Conservation (phyloP, 2,329 filamentous ascomycete species). For the Pestalotiopsis fici region DNA sequence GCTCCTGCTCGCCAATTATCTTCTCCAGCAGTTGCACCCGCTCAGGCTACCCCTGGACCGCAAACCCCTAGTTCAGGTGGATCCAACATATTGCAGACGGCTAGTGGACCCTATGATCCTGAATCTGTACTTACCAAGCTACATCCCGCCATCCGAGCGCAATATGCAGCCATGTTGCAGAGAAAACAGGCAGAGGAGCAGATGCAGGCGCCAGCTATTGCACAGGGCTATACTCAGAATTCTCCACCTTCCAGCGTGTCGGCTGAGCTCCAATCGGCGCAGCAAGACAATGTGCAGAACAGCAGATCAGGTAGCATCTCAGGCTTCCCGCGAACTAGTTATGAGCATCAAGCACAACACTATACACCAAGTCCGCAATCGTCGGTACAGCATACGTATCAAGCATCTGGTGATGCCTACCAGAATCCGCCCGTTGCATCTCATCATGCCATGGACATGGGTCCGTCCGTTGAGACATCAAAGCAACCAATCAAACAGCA, state of each 20-base stretch:
- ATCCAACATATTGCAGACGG: conserved; percentile 4
- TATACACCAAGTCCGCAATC: neutral
- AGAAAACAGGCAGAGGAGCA: conserved; percentile 18
- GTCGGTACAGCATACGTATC: neutral
- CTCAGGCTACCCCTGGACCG: neutral
- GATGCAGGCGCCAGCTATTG: conserved; percentile 2
- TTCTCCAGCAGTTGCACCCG: neutral
- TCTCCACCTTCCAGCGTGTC: neutral
- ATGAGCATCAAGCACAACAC: neutral
- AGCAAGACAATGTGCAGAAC: neutral
- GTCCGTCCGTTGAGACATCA: neutral
- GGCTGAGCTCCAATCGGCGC: neutral
- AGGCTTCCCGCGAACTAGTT: neutral
- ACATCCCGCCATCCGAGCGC: conserved; percentile 31
- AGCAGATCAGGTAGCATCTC: neutral
- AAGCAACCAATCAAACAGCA: neutral
- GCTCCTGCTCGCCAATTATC: conserved; percentile 1
- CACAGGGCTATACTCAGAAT: neutral
- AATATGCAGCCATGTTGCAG: conserved; percentile 30
- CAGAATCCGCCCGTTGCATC: neutral
- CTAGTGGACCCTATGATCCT: conserved; percentile 10
- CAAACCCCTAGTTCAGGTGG: neutral
- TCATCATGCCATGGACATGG: neutral
- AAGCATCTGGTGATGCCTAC: neutral
- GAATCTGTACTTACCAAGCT: conserved; percentile 16